These are phyloP conservation scores for Paecilomyces formosus DNA, from an alignment of 2,329 filamentous ascomycete genomes.

Conservation along the genomic window DNA sequence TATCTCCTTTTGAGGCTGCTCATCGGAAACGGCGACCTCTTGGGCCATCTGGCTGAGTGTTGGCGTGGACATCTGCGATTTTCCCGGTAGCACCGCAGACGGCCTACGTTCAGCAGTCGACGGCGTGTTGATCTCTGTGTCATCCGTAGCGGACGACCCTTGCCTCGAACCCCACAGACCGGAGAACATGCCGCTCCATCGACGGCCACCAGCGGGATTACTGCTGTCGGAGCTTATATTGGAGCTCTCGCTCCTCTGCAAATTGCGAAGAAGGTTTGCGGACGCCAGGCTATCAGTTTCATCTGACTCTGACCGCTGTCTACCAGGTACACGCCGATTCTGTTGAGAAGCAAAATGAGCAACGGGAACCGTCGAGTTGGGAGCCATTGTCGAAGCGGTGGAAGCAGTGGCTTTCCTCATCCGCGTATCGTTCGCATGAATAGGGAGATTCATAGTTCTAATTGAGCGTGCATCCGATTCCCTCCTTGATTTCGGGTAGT, in stretches of 20 bases:
- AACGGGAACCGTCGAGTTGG: slow-evolving; percentile 43
- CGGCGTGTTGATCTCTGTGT: slow-evolving; percentile 14
- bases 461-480: slow-evolving; percentile 39
- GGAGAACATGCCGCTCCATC: slow-evolving; percentile 51
- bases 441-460: slow-evolving; percentile 34
- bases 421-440: slow-evolving; percentile 38
- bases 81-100: slow-evolving; percentile 16
- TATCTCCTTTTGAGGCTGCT: slow-evolving; percentile 11
- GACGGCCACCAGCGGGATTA: slow-evolving; percentile 39
- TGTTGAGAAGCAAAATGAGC: slow-evolving; percentile 46
- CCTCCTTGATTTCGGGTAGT: slow-evolving; percentile 22
- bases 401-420: slow-evolving; percentile 42
- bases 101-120: slow-evolving; percentile 20
- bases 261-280: slow-evolving; percentile 46
- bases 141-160: slow-evolving; percentile 38
- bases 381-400: slow-evolving; percentile 46
- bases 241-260: slow-evolving; percentile 47
- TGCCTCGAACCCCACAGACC: slow-evolving; percentile 48
- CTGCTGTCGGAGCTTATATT: slow-evolving; percentile 38
- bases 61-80: slow-evolving; percentile 17
- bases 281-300: slow-evolving; percentile 43
- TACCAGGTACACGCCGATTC: slow-evolving; percentile 19
- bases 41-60: slow-evolving; percentile 3
- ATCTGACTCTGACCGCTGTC: slow-evolving; percentile 16
- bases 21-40: slow-evolving; percentile 1